Evolutionary conservation across 2,329 filamentous ascomycete genomes (phyloP), one percentile per base, ranked within the genome.

Genomic region (Emydomyces testavorans): DNA sequence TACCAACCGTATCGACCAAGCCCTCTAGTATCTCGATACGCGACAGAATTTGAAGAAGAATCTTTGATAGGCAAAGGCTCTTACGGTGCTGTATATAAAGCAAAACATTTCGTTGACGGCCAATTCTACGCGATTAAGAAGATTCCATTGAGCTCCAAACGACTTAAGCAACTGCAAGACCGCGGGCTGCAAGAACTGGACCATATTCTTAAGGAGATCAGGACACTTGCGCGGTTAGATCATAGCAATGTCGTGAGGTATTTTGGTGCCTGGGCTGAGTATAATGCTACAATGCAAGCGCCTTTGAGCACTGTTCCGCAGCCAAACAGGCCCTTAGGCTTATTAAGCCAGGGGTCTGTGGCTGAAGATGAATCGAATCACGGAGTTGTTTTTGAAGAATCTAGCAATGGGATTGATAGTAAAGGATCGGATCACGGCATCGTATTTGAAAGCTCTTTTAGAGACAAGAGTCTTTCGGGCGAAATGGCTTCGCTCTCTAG

Each of bases 161-260:
- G 74, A 20, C 64, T 79, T 7, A 68, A 70, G 29, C 70, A 69
- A 52, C 68, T 79, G n/a, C 67, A 73, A 39, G 64, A 71, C 45
- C 67, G 70, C 18, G 74, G 73, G 1, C 64, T 73, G 26, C 64
- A 70, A 45, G 76, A 77, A 51, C 62, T 80, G 35, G 75, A 79
- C 55, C 68, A 64, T 42, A 69, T 81, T 26, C 66, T 82, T 46
- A 71, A 72, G 48, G 79, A 83, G 60, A 73, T 82, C 6, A 70
- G 77, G 40, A 78, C 77, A 0, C 65, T 83, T 37, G 79, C 80
- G 39, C 68, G 70, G 21, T 65, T 83, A 13, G 75, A 82, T 38
- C 80, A 84, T 60, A 71, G 70, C 4, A 82, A 83, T 57, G 74
- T 84, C 48, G 80, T 83, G 29, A 71, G 79, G 20, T 84, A 84